A percentile compares a stretch with the other conserved stretches of the same genome.
phyloP scores from a whole-genome alignment of 805 yeast species.

The Pichia thaimueangensis region DNA sequence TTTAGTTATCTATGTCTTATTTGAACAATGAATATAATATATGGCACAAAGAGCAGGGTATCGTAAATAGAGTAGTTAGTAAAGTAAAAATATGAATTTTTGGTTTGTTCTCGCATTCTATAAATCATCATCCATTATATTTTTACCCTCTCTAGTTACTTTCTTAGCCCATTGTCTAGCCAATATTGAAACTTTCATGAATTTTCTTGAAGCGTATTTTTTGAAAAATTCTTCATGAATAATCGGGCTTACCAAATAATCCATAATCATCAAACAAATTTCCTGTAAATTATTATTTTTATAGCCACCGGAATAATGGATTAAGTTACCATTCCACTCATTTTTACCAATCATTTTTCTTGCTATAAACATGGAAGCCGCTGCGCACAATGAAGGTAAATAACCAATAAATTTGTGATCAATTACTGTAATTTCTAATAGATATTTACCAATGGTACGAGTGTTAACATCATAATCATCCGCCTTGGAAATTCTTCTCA shows the following conservation, averaged over 20 bases:
- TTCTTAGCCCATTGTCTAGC: slow-evolving; percentile 82
- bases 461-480: slow-evolving; percentile 82
- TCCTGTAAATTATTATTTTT: slow-evolving; percentile 65
- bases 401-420: slow-evolving; percentile 69
- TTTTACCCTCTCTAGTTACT: slow-evolving; percentile 40
- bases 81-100: no score
- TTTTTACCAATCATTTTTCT: slow-evolving; percentile 59
- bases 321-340: slow-evolving; percentile 80
- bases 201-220: slow-evolving; percentile 85
- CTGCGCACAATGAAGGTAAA: slow-evolving; percentile 76
- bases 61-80: no score
- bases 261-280: slow-evolving; percentile 66
- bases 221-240: slow-evolving; percentile 89
- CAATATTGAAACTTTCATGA: slow-evolving; percentile 75
- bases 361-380: slow-evolving; percentile 81
- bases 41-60: no score
- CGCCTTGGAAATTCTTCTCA: slow-evolving; percentile 83
- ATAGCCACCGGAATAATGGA: slow-evolving; percentile 90
- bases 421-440: slow-evolving; percentile 70
- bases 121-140: slow-evolving; percentile 32
- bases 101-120: not conserved
- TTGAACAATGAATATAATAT: no score
- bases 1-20: no score
- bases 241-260: slow-evolving; percentile 72
- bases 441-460: slow-evolving; percentile 78